Base-by-base conservation (phyloP, 1,284 basidiomycete species). In the Cutaneotrichosporon cyanovorans region DNA sequence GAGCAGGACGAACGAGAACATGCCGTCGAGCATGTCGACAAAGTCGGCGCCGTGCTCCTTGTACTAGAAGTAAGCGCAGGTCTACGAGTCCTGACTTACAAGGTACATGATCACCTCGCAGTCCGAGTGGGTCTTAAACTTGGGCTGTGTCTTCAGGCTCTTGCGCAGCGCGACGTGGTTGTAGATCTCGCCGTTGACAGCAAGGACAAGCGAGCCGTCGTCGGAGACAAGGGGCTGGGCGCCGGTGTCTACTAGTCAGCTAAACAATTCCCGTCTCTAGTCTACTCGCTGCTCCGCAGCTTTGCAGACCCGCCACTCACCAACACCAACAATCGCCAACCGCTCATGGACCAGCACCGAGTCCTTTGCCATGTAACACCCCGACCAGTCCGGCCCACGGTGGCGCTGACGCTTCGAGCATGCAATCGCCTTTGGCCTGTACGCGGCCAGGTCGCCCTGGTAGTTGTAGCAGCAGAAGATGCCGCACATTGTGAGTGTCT, bases 121-220 rank as follows among this genome's bases (percentile, higher is more conserved):
- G 67, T 99, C 95, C 1, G 92, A 97, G 68, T 96, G 89, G 0
- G 93, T 97, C 77, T 90, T 95, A 80, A 98, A 95, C 53, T 83
- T 82, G 48, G 75, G 76, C 60, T 77, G 81, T 25, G 77, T 65
- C 61, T 78, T 81, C 59, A 92, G 75, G 22, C 72, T 73, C 48
- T 84, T 80, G 56, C 88, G 82, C 39, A 98, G 80, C 31, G 82
- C 78, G 50, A 89, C 74, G 70, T 98, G 89, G 78, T 98, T 99
- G 79, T 99, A 99, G 64, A 98, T 98, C 74, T 99, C 95, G 46
- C 95, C 95, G 74, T 98, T 99, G 68, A 98, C 95, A 50, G 88
- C 83, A 46, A 99, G 84, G 60, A 86, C 79, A 57, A 85, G 71
- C 65, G 85, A 87, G 48, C 84, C 85, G 61, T 97, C 90, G 40